These are phyloP conservation scores for Myriosclerotinia scirpicola DNA, from an alignment of 2,329 filamentous ascomycete species.

Conservation along the genomic window DNA sequence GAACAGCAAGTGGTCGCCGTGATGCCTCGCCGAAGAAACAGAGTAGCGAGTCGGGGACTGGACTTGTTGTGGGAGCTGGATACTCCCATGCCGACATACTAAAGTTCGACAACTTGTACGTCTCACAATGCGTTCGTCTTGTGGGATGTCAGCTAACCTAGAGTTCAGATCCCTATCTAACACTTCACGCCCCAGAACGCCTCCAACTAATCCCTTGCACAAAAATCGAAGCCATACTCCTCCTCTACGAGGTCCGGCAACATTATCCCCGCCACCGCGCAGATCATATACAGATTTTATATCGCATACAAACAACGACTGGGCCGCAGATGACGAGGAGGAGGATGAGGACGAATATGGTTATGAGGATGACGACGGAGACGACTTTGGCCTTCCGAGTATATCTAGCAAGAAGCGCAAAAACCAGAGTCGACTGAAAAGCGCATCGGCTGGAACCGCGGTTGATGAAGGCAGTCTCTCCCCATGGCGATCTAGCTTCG, in stretches of 20 bases:
- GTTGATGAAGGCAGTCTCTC: slow-evolving; percentile 29
- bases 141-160: slow-evolving; percentile 6
- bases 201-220: slow-evolving; percentile 60
- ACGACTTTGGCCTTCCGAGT: slow-evolving; percentile 93
- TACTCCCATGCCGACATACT: slow-evolving; percentile 97
- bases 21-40: slow-evolving; percentile 54
- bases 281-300: slow-evolving; percentile 79
- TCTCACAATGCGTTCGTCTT: slow-evolving; percentile 25
- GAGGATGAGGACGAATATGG: slow-evolving; percentile 69
- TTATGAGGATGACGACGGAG: slow-evolving; percentile 81
- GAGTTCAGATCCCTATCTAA: slow-evolving; percentile 56
- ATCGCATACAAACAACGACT: slow-evolving; percentile 78
- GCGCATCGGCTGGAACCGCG: slow-evolving; percentile 25
- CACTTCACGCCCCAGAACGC: slow-evolving; percentile 71
- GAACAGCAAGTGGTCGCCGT: slow-evolving; percentile 56
- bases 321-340: slow-evolving; percentile 71
- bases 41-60: slow-evolving; percentile 55
- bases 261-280: slow-evolving; percentile 61
- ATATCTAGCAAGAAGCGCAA: slow-evolving; percentile 87
- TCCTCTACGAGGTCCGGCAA: slow-evolving; percentile 52
- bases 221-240: slow-evolving; percentile 58
- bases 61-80: slow-evolving; percentile 84
- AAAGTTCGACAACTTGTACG: slow-evolving; percentile 79
- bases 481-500: slow-evolving; percentile 43
- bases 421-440: slow-evolving; percentile 45